Conservation (phyloP, 257 asterid species). For the Solanum chilense region DNA sequence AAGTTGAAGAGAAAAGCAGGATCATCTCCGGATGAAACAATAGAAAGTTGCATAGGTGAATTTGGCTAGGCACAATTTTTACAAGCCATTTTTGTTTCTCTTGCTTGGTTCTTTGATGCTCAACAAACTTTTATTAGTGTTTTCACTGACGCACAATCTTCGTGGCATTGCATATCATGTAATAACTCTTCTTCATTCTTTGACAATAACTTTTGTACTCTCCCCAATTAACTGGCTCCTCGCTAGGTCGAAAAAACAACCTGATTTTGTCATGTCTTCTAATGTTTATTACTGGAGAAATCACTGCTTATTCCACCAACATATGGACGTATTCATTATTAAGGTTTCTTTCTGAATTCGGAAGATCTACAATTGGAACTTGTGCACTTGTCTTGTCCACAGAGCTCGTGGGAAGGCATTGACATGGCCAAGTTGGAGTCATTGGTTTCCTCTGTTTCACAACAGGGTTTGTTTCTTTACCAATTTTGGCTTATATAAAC, state of each 20-base stretch:
- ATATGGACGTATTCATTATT: not conserved
- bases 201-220: not conserved
- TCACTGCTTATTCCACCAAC: not conserved
- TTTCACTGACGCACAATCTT: not conserved
- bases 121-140: not conserved
- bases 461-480: not conserved
- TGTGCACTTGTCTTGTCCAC: not conserved
- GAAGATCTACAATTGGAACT: not conserved
- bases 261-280: not conserved
- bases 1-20: not conserved
- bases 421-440: not conserved
- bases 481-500: not conserved
- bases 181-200: not conserved
- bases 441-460: not conserved
- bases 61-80: not conserved
- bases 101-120: not conserved
- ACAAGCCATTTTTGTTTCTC: not conserved
- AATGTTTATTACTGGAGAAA: not conserved
- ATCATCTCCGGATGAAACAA: not conserved
- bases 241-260: not conserved
- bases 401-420: not conserved
- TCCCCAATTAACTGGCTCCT: not conserved
- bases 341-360: not conserved
- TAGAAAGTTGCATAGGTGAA: not conserved
- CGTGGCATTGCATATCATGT: not conserved